phyloP scores from a whole-genome alignment of 306 rosid genomes.

The Trifolium pratense region DNA sequence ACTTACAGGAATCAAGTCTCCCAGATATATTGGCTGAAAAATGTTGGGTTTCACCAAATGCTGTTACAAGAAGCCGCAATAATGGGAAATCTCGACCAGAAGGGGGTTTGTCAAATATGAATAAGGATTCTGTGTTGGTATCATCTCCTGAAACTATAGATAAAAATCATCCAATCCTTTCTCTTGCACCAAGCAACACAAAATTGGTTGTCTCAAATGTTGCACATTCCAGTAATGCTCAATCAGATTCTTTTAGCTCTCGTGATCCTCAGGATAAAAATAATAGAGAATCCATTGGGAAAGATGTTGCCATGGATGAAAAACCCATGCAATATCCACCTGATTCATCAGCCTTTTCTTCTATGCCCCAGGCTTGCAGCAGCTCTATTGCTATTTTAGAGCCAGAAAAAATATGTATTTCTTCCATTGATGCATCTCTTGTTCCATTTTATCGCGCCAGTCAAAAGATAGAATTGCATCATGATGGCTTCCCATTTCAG shows the following conservation, averaged over 20 bases:
- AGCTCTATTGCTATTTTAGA: constrained; percentile 52
- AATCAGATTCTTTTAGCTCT: constrained; percentile 54
- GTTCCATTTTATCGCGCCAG: constrained; percentile 58
- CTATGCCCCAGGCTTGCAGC: constrained; percentile 39
- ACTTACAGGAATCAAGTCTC: constrained; percentile 89
- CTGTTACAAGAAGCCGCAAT: constrained; percentile 72
- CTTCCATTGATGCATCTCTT: constrained; percentile 64
- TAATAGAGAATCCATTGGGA: constrained; percentile 43
- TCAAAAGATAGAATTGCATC: constrained; percentile 73
- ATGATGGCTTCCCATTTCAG: constrained; percentile 66
- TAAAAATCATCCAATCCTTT: constrained; percentile 61
- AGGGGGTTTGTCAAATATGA: constrained; percentile 43
- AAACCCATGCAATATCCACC: constrained; percentile 40
- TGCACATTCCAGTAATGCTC: constrained; percentile 44
- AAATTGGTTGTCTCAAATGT: constrained; percentile 31
- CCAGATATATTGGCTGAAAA: constrained; percentile 73
- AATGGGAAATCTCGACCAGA: constrained; percentile 58
- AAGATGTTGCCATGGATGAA: constrained; percentile 54
- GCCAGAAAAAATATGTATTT: constrained; percentile 57
- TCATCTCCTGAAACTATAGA: constrained; percentile 47
- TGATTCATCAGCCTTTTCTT: constrained; percentile 49
- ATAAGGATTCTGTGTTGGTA: constrained; percentile 39
- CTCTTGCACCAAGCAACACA: constrained; percentile 46
- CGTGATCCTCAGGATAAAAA: constrained; percentile 45
- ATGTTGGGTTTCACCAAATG: constrained; percentile 86